phyloP scores from a whole-genome alignment of 768 basidiomycete species.

The Fistulinella prunicolor region DNA sequence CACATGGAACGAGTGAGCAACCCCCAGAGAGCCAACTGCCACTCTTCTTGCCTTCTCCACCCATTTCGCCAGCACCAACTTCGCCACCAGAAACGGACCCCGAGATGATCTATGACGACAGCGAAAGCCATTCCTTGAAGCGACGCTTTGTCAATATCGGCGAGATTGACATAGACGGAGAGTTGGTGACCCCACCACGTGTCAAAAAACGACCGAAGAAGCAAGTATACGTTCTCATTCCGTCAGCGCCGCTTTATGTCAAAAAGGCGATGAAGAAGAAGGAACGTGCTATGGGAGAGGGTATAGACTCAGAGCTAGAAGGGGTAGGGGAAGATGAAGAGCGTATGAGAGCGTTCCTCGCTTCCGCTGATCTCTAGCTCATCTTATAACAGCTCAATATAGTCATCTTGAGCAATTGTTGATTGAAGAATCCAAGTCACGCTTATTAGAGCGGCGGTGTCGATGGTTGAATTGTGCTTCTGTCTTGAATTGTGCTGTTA shows the following conservation, averaged over 20 bases:
- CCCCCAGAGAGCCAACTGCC: constrained; percentile 32
- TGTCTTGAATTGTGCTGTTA: constrained; percentile 51
- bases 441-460: constrained; percentile 48
- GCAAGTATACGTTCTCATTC: constrained; percentile 30
- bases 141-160: constrained; percentile 17
- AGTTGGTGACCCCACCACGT: not conserved
- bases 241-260: constrained; percentile 23
- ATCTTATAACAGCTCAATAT: constrained; percentile 38
- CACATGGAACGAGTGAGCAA: constrained; percentile 12
- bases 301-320: constrained; percentile 17
- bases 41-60: constrained; percentile 49
- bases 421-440: constrained; percentile 46
- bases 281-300: constrained; percentile 10
- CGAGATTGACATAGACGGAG: constrained; percentile 6
- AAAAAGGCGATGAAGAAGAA: constrained; percentile 21
- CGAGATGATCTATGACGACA: constrained; percentile 12
- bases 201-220: constrained; percentile 25
- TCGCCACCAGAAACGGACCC: constrained; percentile 23
- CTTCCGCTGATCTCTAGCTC: constrained; percentile 24
- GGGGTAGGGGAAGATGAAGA: constrained; percentile 23
- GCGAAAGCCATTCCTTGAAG: constrained; percentile 17
- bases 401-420: constrained; percentile 40
- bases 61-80: constrained; percentile 29
- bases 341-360: constrained; percentile 29
- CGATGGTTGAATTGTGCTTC: constrained; percentile 58